Evolutionary conservation across 768 basidiomycete genomes (phyloP).

Genomic region (Macrolepiota fuliginosa): DNA sequence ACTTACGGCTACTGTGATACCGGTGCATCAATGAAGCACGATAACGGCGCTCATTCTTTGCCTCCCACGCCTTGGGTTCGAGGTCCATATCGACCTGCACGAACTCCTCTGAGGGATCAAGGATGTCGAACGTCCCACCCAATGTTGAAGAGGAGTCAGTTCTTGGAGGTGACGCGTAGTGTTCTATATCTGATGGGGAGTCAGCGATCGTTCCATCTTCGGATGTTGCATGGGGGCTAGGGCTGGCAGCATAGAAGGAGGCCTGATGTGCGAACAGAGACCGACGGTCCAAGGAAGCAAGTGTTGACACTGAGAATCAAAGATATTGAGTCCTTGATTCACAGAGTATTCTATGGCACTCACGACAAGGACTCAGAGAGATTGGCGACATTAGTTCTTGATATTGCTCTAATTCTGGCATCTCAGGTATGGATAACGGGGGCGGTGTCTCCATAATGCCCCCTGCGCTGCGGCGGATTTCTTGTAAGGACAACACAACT

Average conservation of each 20-base stretch:
- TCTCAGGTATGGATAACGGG: neutral
- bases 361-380: conserved; percentile 7
- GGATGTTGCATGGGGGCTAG: neutral
- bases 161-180: conserved; percentile 28
- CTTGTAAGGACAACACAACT: conserved; percentile 47
- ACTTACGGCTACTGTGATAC: conserved; percentile 69
- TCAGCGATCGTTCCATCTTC: neutral
- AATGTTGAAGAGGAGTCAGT: conserved; percentile 25
- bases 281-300: neutral
- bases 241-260: neutral
- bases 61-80: conserved; percentile 41
- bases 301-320: neutral
- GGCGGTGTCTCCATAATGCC: conserved; percentile 5
- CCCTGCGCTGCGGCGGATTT: conserved; percentile 35
- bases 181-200: conserved; percentile 6
- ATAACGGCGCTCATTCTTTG: conserved; percentile 64
- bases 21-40: conserved; percentile 62
- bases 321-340: too few species aligned
- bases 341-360: neutral
- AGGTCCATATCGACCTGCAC: conserved; percentile 18
- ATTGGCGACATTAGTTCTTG: neutral
- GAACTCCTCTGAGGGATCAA: conserved; percentile 9
- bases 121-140: conserved; percentile 16
- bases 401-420: conserved; percentile 1
- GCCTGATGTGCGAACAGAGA: neutral